A percentile compares a stretch with the other conserved stretches of the same genome.
Evolutionary conservation across 345 rosid genomes (phyloP).

Genomic region (Hibiscus trionum): DNA sequence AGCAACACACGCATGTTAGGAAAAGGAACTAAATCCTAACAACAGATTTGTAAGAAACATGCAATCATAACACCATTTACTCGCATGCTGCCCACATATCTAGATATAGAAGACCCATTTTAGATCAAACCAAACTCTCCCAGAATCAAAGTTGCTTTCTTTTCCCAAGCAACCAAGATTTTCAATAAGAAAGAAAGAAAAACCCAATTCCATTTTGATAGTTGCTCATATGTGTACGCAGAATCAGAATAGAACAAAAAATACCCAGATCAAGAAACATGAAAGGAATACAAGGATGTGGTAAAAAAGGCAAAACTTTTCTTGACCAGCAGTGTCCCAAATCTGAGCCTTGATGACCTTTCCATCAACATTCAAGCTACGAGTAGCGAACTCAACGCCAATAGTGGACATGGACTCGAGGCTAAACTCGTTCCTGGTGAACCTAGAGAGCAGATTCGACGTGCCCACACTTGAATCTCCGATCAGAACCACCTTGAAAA

Average conservation of each 20-base stretch:
- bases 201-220: neutral
- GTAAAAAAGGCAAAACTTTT: constrained; percentile 38
- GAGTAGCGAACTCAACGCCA: constrained; percentile 94
- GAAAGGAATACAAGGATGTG: constrained; percentile 2
- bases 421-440: constrained; percentile 88
- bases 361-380: constrained; percentile 76
- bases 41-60: neutral
- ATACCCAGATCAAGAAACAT: constrained; percentile 12
- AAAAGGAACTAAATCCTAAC: neutral
- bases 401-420: constrained; percentile 91
- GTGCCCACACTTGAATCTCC: constrained; percentile 95
- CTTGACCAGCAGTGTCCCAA: constrained; percentile 99
- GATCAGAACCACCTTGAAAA: constrained; percentile 77
- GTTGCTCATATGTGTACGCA: neutral
- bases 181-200: neutral
- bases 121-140: neutral
- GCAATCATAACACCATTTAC: neutral
- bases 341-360: constrained; percentile 94
- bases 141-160: neutral
- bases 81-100: neutral
- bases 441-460: constrained; percentile 85
- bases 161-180: neutral
- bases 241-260: constrained; percentile 1
- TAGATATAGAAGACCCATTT: constrained; percentile 1
- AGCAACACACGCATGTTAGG: neutral